Conservation (phyloP, 768 basidiomycete species). For the Infundibulicybe gibba region DNA sequence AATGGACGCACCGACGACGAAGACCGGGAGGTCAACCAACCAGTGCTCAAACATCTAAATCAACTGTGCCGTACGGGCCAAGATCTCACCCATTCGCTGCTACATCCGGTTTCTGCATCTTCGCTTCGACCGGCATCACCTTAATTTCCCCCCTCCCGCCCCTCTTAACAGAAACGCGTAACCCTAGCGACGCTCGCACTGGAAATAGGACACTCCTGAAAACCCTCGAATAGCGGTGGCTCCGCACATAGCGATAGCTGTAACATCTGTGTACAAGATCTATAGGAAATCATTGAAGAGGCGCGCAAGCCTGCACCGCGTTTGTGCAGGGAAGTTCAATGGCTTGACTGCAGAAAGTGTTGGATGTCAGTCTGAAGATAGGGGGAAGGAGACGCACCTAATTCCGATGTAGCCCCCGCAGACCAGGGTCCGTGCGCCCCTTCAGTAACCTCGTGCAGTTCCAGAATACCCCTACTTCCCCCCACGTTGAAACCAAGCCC, state of each 20-base stretch:
- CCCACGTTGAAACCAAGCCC: no score
- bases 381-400: no score
- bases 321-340: slow-evolving; percentile 76
- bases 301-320: slow-evolving; percentile 76
- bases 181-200: no score
- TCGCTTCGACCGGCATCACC: slow-evolving; percentile 90
- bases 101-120: slow-evolving; percentile 89
- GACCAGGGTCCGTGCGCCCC: slow-evolving; percentile 76
- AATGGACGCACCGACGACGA: slow-evolving; percentile 76
- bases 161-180: slow-evolving; percentile 61
- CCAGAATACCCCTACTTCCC: no score
- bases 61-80: slow-evolving; percentile 58
- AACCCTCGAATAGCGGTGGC: no score
- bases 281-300: slow-evolving; percentile 90
- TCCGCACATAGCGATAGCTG: no score
- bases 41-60: slow-evolving; percentile 80
- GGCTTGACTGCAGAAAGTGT: slow-evolving; percentile 86
- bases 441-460: slow-evolving; percentile 80
- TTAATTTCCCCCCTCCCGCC: no score
- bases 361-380: no score
- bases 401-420: slow-evolving; percentile 88
- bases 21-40: slow-evolving; percentile 83
- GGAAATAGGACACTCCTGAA: no score
- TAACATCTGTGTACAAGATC: slow-evolving; percentile 67
- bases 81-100: slow-evolving; percentile 82